phyloP scores from a whole-genome alignment of 176 grass and related monocot species.

The Tillandsia fasciculata region DNA sequence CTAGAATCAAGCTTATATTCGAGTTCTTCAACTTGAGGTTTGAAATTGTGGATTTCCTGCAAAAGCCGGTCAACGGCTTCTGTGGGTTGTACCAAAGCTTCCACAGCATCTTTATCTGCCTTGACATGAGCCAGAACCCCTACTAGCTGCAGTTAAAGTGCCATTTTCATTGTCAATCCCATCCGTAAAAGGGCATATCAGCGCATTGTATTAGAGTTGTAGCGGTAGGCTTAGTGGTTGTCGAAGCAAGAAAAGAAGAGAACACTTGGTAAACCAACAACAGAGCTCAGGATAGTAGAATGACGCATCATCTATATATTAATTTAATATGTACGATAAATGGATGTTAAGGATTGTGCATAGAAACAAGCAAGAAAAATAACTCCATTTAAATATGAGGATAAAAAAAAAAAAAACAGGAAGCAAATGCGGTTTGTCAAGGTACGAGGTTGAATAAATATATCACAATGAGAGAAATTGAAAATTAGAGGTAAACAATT shows the following conservation, averaged over 20 bases:
- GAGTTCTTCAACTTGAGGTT: constrained; percentile 46
- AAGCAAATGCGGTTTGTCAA: too few species aligned
- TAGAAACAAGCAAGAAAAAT: background rate
- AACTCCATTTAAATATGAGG: background rate
- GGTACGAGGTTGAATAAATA: constrained; percentile 10
- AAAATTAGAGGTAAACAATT: constrained; percentile 17
- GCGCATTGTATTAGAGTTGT: constrained; percentile 3
- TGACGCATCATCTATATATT: too few species aligned
- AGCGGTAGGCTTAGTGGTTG: background rate
- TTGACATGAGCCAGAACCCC: constrained; percentile 76
- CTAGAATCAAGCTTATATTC: constrained; percentile 72
- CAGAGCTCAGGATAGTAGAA: too few species aligned
- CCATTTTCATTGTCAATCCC: too few species aligned
- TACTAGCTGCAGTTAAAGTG: constrained; percentile 44
- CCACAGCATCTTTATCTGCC: constrained; percentile 62
- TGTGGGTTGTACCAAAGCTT: constrained; percentile 44
- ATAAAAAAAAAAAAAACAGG: too few species aligned
- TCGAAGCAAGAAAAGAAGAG: too few species aligned
- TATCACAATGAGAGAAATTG: background rate
- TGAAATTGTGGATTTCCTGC: constrained; percentile 50
- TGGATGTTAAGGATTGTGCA: too few species aligned
- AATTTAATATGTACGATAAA: too few species aligned
- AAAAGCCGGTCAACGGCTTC: constrained; percentile 47
- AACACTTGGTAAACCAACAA: too few species aligned
- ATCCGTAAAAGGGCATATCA: too few species aligned